phyloP scores from a whole-genome alignment of 768 basidiomycete species.

The Mrakia blollopis region DNA sequence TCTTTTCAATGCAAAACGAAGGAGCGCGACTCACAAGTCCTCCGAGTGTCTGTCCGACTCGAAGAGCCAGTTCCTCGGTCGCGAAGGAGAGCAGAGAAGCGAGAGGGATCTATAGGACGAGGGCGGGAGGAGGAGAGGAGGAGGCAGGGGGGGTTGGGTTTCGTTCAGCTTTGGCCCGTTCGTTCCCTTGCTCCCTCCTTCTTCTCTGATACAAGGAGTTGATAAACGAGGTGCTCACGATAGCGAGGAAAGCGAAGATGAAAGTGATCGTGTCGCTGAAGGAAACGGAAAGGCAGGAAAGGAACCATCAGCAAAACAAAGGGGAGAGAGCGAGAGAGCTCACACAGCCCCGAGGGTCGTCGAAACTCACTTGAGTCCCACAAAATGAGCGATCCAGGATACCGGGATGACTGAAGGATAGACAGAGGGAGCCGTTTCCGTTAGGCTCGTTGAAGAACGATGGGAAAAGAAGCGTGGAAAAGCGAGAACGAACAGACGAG shows the following conservation, averaged over 20 bases:
- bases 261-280: slow-evolving; percentile 26
- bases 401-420: slow-evolving; percentile 14
- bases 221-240: slow-evolving; percentile 12
- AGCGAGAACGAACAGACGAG: slow-evolving; percentile 15
- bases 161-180: background rate
- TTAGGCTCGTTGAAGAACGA: background rate
- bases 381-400: slow-evolving; percentile 31
- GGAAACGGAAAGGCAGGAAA: no score
- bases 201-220: background rate
- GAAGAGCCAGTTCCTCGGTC: slow-evolving; percentile 28
- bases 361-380: slow-evolving; percentile 1
- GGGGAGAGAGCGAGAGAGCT: background rate
- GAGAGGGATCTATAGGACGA: slow-evolving; percentile 21
- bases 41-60: slow-evolving; percentile 29
- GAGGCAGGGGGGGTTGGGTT: background rate
- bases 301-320: background rate
- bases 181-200: no score
- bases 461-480: background rate
- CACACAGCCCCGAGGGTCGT: background rate
- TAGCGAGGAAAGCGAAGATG: slow-evolving; percentile 31
- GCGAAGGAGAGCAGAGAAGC: slow-evolving; percentile 31
- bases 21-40: slow-evolving; percentile 13
- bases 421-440: background rate
- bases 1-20: background rate
- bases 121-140: background rate